Conservation (phyloP, 2,329 filamentous ascomycete genomes). For the Alternaria consortialis region DNA sequence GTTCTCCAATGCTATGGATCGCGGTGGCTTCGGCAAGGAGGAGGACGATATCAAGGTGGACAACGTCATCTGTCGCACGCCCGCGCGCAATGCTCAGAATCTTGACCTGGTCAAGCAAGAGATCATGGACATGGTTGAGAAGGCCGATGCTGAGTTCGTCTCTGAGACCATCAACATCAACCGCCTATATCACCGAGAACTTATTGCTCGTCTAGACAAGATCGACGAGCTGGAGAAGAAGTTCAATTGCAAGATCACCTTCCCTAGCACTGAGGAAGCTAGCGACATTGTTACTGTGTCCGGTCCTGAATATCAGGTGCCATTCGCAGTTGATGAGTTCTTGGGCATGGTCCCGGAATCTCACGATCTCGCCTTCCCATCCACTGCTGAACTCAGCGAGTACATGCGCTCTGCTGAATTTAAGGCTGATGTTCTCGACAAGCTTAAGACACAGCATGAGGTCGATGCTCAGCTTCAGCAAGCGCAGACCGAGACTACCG, state of each 20-base stretch:
- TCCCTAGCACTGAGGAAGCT: constrained; percentile 95
- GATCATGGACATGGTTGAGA: constrained; percentile 99
- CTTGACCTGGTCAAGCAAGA: constrained; percentile 97
- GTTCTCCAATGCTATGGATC: constrained; percentile 98
- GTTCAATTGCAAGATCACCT: constrained; percentile 99
- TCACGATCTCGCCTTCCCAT: constrained; percentile 87
- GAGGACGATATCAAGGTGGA: constrained; percentile 99
- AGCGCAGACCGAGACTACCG: constrained; percentile 52
- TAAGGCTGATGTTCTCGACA: constrained; percentile 78
- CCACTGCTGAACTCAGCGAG: constrained; percentile 76
- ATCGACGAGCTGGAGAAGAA: constrained; percentile 97
- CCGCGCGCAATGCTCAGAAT: constrained; percentile 95
- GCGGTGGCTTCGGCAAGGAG: constrained; percentile 90
- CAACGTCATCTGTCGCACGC: constrained; percentile 98
- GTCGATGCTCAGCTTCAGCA: constrained; percentile 81
- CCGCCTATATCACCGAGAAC: constrained; percentile 91
- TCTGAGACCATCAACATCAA: constrained; percentile 94
- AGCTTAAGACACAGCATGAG: constrained; percentile 90
- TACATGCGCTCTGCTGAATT: constrained; percentile 87
- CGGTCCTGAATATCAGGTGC: constrained; percentile 97
- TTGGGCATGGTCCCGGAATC: constrained; percentile 97
- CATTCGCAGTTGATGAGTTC: constrained; percentile 94
- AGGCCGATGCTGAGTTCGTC: constrained; percentile 95
- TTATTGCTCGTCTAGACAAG: constrained; percentile 85
- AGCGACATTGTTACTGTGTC: constrained; percentile 96